Percentiles rank a stretch among this genome's conserved stretches.
Evolutionary conservation across 208 protist genomes (phyloP).

Genomic region (Trypanosoma lewisi): DNA sequence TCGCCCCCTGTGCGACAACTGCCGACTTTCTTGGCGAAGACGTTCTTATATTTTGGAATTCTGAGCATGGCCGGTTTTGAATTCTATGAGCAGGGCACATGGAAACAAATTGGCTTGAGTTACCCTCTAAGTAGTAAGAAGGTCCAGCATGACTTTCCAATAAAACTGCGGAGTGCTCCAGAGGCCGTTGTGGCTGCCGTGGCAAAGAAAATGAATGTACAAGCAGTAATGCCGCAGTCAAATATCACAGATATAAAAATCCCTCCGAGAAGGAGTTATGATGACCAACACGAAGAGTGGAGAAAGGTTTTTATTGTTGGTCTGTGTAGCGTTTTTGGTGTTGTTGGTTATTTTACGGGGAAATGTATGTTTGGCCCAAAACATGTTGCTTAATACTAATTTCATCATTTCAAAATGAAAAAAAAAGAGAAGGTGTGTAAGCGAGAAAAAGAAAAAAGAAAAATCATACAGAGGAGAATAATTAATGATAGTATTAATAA

Average conservation of each 20-base stretch:
- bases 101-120: constrained; percentile 5
- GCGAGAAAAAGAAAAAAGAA: too few species aligned
- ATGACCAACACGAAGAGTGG: background rate
- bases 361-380: background rate
- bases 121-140: constrained; percentile 14
- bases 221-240: background rate
- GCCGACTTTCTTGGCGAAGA: background rate
- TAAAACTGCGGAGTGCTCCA: constrained; percentile 6
- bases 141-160: constrained; percentile 6
- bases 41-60: background rate
- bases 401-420: background rate
- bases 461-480: too few species aligned
- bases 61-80: constrained; percentile 2
- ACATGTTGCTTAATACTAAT: background rate
- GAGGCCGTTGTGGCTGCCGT: constrained; percentile 7
- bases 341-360: constrained; percentile 6
- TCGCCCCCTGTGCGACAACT: constrained; percentile 1
- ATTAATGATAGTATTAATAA: too few species aligned
- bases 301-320: background rate
- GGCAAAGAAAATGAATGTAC: constrained; percentile 9
- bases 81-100: background rate
- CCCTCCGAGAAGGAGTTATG: background rate
- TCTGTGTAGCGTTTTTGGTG: background rate
- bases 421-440: constrained; percentile 11
- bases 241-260: background rate